Evolutionary conservation across 495 filamentous ascomycete genomes (phyloP).

Genomic region (Annulohypoxylon bovei): DNA sequence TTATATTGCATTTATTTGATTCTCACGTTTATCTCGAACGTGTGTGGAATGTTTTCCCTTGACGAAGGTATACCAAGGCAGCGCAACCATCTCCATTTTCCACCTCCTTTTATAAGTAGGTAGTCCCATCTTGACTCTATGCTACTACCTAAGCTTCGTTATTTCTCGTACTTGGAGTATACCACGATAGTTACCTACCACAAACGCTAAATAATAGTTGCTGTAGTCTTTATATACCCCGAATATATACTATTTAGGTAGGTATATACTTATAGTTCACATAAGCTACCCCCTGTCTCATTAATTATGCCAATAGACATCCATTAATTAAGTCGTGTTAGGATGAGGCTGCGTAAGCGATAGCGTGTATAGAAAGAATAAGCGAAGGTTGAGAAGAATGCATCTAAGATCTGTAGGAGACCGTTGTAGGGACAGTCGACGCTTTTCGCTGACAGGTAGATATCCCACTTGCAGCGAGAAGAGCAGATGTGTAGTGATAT

Average conservation of each 20-base stretch:
- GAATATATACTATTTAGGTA: not conserved
- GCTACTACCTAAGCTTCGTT: conserved; percentile 8
- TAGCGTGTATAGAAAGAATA: not conserved
- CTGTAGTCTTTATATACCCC: not conserved
- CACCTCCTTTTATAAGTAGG: conserved; percentile 23
- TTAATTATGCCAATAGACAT: not conserved
- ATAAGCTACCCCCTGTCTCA: not conserved
- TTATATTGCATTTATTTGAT: too few relatives aligned
- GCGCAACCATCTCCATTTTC: not conserved
- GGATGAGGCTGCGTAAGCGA: not conserved
- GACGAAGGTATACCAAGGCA: not conserved
- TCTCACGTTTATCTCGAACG: not conserved
- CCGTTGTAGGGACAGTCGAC: not conserved
- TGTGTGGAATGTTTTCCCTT: not conserved
- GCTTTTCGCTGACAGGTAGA: conserved; percentile 1
- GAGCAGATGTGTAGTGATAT: not conserved
- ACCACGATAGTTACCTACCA: conserved; percentile 1
- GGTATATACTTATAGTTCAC: not conserved
- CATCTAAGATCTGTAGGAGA: not conserved
- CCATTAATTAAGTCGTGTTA: not conserved
- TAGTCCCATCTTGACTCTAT: not conserved
- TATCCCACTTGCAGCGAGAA: conserved; percentile 1
- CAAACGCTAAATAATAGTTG: not conserved
- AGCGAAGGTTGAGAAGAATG: not conserved
- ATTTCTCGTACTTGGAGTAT: conserved; percentile 1